These are phyloP conservation scores for Gossypium schwendimanii DNA, from an alignment of 441 rosid genomes.

Conservation along the genomic window DNA sequence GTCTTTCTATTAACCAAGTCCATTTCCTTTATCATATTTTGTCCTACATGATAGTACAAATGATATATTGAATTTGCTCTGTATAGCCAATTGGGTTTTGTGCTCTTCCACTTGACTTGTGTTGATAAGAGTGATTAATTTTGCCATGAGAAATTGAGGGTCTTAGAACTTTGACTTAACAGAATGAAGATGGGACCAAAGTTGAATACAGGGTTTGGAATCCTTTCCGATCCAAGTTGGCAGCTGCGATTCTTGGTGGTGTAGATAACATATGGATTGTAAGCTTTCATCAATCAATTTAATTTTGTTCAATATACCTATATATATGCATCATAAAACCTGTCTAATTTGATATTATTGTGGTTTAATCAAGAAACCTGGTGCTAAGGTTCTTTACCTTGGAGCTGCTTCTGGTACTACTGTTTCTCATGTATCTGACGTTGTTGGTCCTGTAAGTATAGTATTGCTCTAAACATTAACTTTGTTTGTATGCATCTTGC, in stretches of 20 bases:
- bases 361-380: slow-evolving; percentile 54
- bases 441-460: slow-evolving; percentile 78
- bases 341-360: not conserved
- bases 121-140: not conserved
- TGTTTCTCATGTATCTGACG: slow-evolving; percentile 79
- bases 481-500: not conserved
- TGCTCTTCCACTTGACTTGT: not conserved
- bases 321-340: too few species aligned
- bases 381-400: slow-evolving; percentile 77
- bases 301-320: not conserved
- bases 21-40: not conserved
- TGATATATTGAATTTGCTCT: not conserved
- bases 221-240: slow-evolving; percentile 87
- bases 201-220: slow-evolving; percentile 88
- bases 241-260: slow-evolving; percentile 91
- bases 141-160: not conserved
- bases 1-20: not conserved
- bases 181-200: slow-evolving; percentile 90
- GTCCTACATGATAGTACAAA: not conserved
- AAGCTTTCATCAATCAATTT: slow-evolving; percentile 14
- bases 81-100: not conserved
- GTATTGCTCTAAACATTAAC: not conserved
- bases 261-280: slow-evolving; percentile 87
- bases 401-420: slow-evolving; percentile 94
- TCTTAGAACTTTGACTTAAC: not conserved